Evolutionary conservation across 1,284 basidiomycete species (phyloP).

Genomic region (Bjerkandera adusta): DNA sequence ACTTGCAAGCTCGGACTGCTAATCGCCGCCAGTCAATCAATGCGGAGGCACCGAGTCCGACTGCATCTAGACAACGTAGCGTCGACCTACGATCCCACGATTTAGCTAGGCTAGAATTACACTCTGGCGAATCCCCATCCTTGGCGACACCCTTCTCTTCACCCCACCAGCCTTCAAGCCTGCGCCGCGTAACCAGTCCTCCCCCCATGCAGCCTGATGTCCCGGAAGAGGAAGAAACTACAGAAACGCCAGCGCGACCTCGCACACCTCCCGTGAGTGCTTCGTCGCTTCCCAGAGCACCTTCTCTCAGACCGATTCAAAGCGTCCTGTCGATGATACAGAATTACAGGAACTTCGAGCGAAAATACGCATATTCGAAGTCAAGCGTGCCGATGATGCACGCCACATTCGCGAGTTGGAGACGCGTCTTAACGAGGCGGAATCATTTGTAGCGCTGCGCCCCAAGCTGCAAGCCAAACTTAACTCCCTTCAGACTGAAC

Average conservation of each 20-base stretch:
- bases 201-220: conserved; percentile 10
- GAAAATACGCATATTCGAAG: conserved; percentile 84
- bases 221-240: conserved; percentile 9
- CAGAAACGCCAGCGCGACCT: conserved; percentile 19
- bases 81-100: no score
- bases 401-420: conserved; percentile 86
- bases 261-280: conserved; percentile 27
- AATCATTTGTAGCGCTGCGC: conserved; percentile 80
- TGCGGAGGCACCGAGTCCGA: conserved; percentile 21
- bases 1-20: conserved; percentile 30
- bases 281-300: not conserved
- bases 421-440: conserved; percentile 77
- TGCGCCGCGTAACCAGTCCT: conserved; percentile 22
- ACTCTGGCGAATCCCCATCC: no score
- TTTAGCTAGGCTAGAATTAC: conserved; percentile 16
- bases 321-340: conserved; percentile 40
- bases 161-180: conserved; percentile 22
- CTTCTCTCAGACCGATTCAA: not conserved
- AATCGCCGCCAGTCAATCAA: conserved; percentile 30
- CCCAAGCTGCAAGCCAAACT: conserved; percentile 91
- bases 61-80: conserved; percentile 21
- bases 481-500: conserved; percentile 74
- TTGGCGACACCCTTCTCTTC: conserved; percentile 15
- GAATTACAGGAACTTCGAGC: conserved; percentile 82
- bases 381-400: conserved; percentile 83